A percentile compares a stretch with the other conserved stretches of the same genome.
Evolutionary conservation across 1,139 yeast species (phyloP).

Genomic region (Geotrichum australiense): DNA sequence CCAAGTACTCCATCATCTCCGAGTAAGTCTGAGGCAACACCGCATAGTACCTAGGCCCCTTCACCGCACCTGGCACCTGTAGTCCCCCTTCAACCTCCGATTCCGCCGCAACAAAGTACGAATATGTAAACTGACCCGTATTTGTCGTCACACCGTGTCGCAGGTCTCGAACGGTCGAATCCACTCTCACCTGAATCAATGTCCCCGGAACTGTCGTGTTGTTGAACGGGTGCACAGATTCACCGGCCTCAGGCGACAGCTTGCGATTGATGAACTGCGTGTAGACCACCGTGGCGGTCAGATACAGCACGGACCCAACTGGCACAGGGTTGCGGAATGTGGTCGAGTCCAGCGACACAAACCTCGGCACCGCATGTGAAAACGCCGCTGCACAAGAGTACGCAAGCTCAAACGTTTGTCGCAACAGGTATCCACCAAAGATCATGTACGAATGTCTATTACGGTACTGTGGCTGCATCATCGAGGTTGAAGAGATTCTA

Average conservation of each 20-base stretch:
- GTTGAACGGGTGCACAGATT: conserved; percentile 2
- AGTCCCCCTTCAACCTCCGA: conserved; percentile 29
- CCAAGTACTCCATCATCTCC: conserved; percentile 87
- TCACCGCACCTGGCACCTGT: conserved; percentile 28
- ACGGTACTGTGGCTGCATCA: conserved; percentile 95
- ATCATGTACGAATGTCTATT: conserved; percentile 92
- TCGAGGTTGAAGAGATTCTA: conserved; percentile 59
- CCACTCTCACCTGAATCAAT: conserved; percentile 80
- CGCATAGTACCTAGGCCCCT: conserved; percentile 43
- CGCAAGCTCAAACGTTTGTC: conserved; percentile 89
- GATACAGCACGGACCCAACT: conserved; percentile 79
- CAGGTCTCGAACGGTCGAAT: conserved; percentile 64
- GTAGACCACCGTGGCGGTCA: conserved; percentile 76
- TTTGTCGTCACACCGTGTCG: conserved; percentile 55
- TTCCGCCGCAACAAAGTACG: conserved; percentile 67
- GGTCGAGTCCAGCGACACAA: conserved; percentile 82
- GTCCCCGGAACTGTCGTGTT: conserved; percentile 64
- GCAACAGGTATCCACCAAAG: conserved; percentile 84
- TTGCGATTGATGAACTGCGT: conserved; percentile 40
- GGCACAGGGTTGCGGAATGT: conserved; percentile 93
- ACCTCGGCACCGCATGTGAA: conserved; percentile 75
- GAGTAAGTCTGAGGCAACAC: conserved; percentile 82
- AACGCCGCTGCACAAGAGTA: conserved; percentile 89
- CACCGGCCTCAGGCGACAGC: conserved; percentile 16
- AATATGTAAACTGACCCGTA: conserved; percentile 81